A percentile compares a stretch with the other conserved stretches of the same genome.
phyloP scores from a whole-genome alignment of 306 rosid species.

The Sechiopsis laciniata region DNA sequence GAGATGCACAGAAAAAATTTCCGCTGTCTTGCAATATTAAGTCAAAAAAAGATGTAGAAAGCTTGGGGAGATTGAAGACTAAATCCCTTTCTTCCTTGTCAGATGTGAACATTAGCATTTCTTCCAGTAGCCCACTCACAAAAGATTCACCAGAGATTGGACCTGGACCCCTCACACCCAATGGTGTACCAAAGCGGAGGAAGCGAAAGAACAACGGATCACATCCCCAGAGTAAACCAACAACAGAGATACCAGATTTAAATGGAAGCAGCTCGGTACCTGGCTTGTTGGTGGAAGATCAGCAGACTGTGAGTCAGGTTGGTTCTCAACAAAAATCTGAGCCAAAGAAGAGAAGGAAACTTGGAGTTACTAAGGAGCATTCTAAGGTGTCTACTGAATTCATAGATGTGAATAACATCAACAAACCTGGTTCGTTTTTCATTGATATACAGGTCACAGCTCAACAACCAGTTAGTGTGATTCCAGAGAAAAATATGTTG shows the following conservation, averaged over 20 bases:
- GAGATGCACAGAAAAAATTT: conserved; percentile 14
- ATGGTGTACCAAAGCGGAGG: conserved; percentile 28
- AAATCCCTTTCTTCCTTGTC: conserved; percentile 57
- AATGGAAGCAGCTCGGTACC: conserved; percentile 32
- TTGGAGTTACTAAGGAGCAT: conserved; percentile 23
- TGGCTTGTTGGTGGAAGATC: conserved; percentile 19
- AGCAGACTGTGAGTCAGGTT: conserved; percentile 21
- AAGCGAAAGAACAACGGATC: conserved; percentile 30
- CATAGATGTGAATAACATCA: conserved; percentile 19
- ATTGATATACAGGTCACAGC: conserved; percentile 33
- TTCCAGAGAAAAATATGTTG: neutral
- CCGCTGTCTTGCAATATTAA: conserved; percentile 4
- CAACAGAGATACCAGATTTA: conserved; percentile 39
- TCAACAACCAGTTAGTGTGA: conserved; percentile 7
- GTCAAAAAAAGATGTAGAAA: conserved; percentile 31
- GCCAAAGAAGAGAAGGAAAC: conserved; percentile 34
- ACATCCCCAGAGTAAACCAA: conserved; percentile 29
- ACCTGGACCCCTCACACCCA: conserved; percentile 9
- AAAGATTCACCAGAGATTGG: conserved; percentile 26
- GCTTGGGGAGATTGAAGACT: conserved; percentile 35
- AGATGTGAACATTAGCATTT: conserved; percentile 36
- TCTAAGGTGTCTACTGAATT: conserved; percentile 23
- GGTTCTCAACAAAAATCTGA: conserved; percentile 31
- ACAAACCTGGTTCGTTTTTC: conserved; percentile 32
- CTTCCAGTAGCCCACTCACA: conserved; percentile 21